Evolutionary conservation across 495 filamentous ascomycete genomes (phyloP).

Genomic region (Penicillium simplicissimum): DNA sequence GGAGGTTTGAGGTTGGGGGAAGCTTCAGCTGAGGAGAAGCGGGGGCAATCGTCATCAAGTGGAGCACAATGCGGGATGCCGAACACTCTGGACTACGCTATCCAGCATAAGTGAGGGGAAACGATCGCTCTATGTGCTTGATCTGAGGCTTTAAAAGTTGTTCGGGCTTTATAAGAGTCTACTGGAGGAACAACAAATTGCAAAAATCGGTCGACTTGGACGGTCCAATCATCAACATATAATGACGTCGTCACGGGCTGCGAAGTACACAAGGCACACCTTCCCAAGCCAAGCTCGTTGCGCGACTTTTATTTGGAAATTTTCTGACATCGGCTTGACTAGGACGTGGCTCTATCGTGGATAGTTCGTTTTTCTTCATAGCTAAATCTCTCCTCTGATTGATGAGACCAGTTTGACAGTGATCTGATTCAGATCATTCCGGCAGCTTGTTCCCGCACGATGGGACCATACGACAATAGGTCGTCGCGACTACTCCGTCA

Average conservation of each 20-base stretch:
- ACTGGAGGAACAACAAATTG: not conserved
- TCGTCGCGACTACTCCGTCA: too few species aligned
- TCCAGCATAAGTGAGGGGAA: not conserved
- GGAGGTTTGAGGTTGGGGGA: slow-evolving; percentile 8
- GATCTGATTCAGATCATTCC: not conserved
- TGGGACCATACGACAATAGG: not conserved
- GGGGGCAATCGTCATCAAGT: slow-evolving; percentile 27
- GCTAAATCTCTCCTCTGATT: too few species aligned
- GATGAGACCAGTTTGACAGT: not conserved
- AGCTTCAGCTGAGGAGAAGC: slow-evolving; percentile 25
- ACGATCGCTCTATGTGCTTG: not conserved
- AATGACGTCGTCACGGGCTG: not conserved
- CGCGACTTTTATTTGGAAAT: too few species aligned
- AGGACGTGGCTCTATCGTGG: too few species aligned
- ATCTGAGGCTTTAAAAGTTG: not conserved
- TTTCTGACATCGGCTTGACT: too few species aligned
- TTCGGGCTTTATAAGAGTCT: not conserved
- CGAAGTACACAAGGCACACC: not conserved
- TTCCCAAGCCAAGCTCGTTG: not conserved
- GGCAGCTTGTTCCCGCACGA: not conserved
- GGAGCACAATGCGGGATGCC: slow-evolving; percentile 25
- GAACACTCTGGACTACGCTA: slow-evolving; percentile 10
- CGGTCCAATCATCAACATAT: slow-evolving; percentile 2
- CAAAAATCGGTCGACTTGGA: not conserved
- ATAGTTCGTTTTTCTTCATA: too few species aligned